Evolutionary conservation across 345 rosid species (phyloP).

Genomic region (Eucalyptus sp.): DNA sequence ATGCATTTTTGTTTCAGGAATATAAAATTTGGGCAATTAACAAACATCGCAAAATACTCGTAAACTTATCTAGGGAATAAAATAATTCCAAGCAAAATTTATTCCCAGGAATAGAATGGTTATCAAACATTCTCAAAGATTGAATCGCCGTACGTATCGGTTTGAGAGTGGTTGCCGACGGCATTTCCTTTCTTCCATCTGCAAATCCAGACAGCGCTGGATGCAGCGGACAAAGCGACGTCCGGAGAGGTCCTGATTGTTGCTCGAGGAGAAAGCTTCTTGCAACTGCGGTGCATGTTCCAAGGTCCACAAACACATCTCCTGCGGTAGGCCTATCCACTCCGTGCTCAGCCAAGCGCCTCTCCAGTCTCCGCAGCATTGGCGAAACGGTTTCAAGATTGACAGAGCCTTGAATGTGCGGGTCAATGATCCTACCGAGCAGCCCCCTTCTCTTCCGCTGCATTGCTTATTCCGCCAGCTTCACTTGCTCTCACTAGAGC

Average conservation of each 20-base stretch:
- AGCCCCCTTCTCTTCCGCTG: conserved; percentile 2
- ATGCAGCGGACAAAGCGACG: neutral
- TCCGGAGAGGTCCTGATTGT: neutral
- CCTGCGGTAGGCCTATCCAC: neutral
- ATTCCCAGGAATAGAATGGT: rapidly evolving
- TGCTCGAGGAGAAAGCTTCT: neutral
- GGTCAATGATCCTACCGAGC: conserved; percentile 8
- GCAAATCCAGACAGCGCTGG: neutral
- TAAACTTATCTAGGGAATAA: rapidly evolving
- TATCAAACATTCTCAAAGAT: neutral
- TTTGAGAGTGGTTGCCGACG: neutral
- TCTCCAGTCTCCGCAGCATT: neutral
- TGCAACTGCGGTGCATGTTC: neutral
- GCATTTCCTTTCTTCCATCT: neutral
- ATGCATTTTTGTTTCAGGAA: rapidly evolving
- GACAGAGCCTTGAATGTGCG: conserved; percentile 5
- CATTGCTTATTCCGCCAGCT: conserved; percentile 13
- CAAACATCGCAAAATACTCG: rapidly evolving
- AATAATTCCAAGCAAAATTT: too few species aligned
- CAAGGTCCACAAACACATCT: neutral
- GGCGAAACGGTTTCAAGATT: conserved; percentile 1
- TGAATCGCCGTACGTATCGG: neutral
- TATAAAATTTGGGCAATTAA: rapidly evolving
- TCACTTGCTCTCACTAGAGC: conserved; percentile 1
- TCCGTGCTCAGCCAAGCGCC: neutral